Evolutionary conservation across 805 yeast species (phyloP).

Genomic region (Starmerella scarabaei): DNA sequence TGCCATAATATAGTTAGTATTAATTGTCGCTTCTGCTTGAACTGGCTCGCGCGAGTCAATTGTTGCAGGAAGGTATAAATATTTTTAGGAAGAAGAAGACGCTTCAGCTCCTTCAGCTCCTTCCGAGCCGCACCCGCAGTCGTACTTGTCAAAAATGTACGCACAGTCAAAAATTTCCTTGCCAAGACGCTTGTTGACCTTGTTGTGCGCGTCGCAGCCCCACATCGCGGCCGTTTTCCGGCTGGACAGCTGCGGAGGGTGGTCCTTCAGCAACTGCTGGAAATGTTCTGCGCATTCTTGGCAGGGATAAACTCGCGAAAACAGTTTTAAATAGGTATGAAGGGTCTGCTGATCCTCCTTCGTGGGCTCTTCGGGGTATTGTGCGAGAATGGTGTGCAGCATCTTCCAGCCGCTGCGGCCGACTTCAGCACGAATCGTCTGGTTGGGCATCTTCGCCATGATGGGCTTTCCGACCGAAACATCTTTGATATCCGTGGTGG

Average conservation of each 20-base stretch:
- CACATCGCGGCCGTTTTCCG: constrained; percentile 78
- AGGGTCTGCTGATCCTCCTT: constrained; percentile 50
- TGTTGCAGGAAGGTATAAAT: too few species aligned
- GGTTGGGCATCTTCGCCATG: constrained; percentile 92
- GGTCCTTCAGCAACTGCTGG: constrained; percentile 48
- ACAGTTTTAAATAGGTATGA: constrained; percentile 49
- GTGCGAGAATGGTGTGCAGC: constrained; percentile 80
- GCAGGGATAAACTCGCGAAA: constrained; percentile 91
- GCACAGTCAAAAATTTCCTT: constrained; percentile 76
- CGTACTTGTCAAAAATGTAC: constrained; percentile 74
- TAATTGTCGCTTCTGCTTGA: too few species aligned
- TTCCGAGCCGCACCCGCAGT: constrained; percentile 96
- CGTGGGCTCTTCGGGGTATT: constrained; percentile 79
- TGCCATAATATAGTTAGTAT: too few species aligned
- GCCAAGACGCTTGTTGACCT: constrained; percentile 59
- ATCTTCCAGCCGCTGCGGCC: constrained; percentile 89
- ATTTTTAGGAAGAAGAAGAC: too few species aligned
- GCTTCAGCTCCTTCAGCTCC: too few species aligned
- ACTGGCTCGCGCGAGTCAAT: too few species aligned
- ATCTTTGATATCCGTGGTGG: not conserved
- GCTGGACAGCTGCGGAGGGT: constrained; percentile 73
- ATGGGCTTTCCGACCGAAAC: constrained; percentile 37
- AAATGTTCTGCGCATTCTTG: constrained; percentile 95
- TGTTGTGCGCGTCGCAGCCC: constrained; percentile 91
- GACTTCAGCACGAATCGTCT: constrained; percentile 63